Percentiles rank a stretch among this genome's conserved stretches.
These are phyloP conservation scores for Chrysosporium keratinophilum DNA, from an alignment of 2,329 filamentous ascomycete species.

Conservation along the genomic window DNA sequence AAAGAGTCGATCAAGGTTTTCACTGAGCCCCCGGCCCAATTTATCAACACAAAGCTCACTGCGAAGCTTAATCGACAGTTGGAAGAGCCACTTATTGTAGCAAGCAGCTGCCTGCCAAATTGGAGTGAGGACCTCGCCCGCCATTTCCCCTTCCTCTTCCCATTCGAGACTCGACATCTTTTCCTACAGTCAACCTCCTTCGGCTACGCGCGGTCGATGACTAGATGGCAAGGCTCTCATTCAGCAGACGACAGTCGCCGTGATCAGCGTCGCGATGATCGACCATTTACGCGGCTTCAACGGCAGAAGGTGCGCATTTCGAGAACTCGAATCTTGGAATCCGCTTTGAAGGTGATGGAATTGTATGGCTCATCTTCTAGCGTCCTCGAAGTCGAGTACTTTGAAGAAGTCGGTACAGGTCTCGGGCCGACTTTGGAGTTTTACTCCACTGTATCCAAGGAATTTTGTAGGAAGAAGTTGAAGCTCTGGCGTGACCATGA, in stretches of 20 bases:
- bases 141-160: slow-evolving; percentile 91
- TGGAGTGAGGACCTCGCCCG: slow-evolving; percentile 95
- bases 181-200: slow-evolving; percentile 98
- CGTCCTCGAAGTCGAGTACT: slow-evolving; percentile 94
- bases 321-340: slow-evolving; percentile 86
- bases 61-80: slow-evolving; percentile 95
- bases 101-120: slow-evolving; percentile 86
- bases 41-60: slow-evolving; percentile 96
- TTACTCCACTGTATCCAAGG: slow-evolving; percentile 92
- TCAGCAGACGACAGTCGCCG: slow-evolving; percentile 67
- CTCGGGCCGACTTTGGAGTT: slow-evolving; percentile 93
- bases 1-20: slow-evolving; percentile 61
- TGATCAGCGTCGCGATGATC: slow-evolving; percentile 74
- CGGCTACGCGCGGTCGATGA: slow-evolving; percentile 94
- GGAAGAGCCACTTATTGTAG: slow-evolving; percentile 92
- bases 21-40: slow-evolving; percentile 77
- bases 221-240: slow-evolving; percentile 89
- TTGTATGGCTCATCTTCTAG: slow-evolving; percentile 94
- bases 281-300: slow-evolving; percentile 81
- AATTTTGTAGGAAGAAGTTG: slow-evolving; percentile 94
- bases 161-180: slow-evolving; percentile 91
- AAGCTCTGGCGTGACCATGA: slow-evolving; percentile 95
- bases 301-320: slow-evolving; percentile 98
- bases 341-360: slow-evolving; percentile 97
- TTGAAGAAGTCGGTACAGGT: slow-evolving; percentile 94